Evolutionary conservation across 495 filamentous ascomycete species (phyloP), one percentile per base, ranked within the genome.

Genomic region (Penicillium psychrofluorescens): DNA sequence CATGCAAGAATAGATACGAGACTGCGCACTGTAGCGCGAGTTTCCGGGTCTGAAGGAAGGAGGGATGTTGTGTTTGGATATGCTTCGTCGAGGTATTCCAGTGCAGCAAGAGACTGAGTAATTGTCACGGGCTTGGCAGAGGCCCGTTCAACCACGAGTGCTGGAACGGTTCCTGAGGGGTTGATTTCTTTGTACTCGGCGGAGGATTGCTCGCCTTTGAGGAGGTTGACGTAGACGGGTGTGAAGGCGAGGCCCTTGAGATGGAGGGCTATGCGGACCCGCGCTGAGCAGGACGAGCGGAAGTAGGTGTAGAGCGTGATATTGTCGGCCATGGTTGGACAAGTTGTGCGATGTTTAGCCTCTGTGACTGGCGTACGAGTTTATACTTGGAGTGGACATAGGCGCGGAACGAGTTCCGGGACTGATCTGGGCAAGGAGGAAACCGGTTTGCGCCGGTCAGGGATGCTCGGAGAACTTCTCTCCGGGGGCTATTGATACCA

Each of bases 281-380:
- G 66, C 10, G 69, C 74, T n/a, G 73, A 69, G 61, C 72, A 78
- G 39, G 74, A 76, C 36, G 74, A 78, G 38, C 73, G 71, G 53
- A 72, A 78, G 61, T 75, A 79, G 40, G 68, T 76, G 62, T 77
- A 60, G 15, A 79, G 68, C 0, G 56, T 68, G 36, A 71, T 50
- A 47, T 31, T 41, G 43, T 49, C 44, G 35, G 56, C 7, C 60
- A 62, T 65, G 22, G 2, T 34, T 34, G 32, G 32, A 34, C n/a
- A 34, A 34, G 4, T 22, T 2, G 22, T 22, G 22, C 3, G 4
- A 22, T 22, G 22, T 6, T 22, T 22, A 22, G 4, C 22, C 22
- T 22, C 4, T 6, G 22, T 6, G 22, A 22, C 22, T 22, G 22
- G 22, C 37, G 41, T 6, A 13, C 29, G 34, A 11, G 43, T 27